These are phyloP conservation scores for Orbilia javanica DNA, from an alignment of 2,329 filamentous ascomycete genomes.

Conservation along the genomic window DNA sequence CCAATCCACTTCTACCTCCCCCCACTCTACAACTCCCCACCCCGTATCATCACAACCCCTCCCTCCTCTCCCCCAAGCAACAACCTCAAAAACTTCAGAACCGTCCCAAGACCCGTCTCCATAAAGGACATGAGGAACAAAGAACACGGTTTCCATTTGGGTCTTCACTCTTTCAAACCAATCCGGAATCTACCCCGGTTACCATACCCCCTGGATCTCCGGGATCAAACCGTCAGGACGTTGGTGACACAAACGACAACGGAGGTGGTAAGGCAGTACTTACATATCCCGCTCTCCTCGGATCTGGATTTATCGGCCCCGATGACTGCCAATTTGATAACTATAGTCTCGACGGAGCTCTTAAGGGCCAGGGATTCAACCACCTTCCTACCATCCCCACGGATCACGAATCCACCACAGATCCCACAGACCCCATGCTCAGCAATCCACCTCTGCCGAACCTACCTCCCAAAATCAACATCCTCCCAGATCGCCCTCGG, in stretches of 20 bases:
- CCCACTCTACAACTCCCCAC: constrained; percentile 43
- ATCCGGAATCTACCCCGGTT: constrained; percentile 12
- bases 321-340: constrained; percentile 44
- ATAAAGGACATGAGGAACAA: constrained; percentile 49
- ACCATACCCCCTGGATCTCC: constrained; percentile 39
- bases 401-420: constrained; percentile 14
- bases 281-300: constrained; percentile 28
- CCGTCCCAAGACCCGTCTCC: constrained; percentile 18
- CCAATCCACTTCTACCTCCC: constrained; percentile 32
- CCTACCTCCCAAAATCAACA: constrained; percentile 4
- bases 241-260: neutral
- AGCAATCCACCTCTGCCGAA: constrained; percentile 35
- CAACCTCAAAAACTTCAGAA: constrained; percentile 54
- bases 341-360: constrained; percentile 24
- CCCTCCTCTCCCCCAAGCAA: constrained; percentile 40
- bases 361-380: constrained; percentile 27
- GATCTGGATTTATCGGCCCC: too few species aligned
- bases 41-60: constrained; percentile 36
- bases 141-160: constrained; percentile 51
- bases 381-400: constrained; percentile 17
- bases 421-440: constrained; percentile 36
- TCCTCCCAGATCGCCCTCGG: constrained; percentile 19
- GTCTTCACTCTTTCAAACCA: constrained; percentile 52
- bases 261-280: constrained; percentile 20
- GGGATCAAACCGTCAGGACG: neutral